These are phyloP conservation scores for Lolium perenne DNA, from an alignment of 176 grass and related monocot genomes.

Conservation along the genomic window DNA sequence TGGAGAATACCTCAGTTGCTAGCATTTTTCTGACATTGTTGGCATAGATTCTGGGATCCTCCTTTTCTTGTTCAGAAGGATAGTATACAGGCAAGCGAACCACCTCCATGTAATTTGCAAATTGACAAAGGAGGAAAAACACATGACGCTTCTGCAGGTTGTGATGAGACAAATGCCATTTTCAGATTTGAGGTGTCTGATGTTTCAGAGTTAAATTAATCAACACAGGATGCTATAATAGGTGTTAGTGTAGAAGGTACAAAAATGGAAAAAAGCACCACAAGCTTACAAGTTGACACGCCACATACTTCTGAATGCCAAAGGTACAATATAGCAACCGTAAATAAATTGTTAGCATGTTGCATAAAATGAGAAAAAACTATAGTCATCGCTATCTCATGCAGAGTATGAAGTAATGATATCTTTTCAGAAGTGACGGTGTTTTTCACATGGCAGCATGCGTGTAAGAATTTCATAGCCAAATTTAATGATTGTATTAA, in stretches of 20 bases:
- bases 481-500: slow-evolving; percentile 9
- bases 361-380: slow-evolving; percentile 8
- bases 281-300: neutral
- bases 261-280: slow-evolving; percentile 26
- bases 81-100: slow-evolving; percentile 81
- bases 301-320: slow-evolving; percentile 12
- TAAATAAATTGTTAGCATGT: slow-evolving; percentile 15
- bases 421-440: neutral
- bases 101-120: slow-evolving; percentile 89
- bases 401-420: slow-evolving; percentile 1
- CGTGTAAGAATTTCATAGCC: neutral
- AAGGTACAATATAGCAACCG: neutral
- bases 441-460: neutral
- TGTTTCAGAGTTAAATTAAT: slow-evolving; percentile 20
- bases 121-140: slow-evolving; percentile 90
- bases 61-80: slow-evolving; percentile 90
- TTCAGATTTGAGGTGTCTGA: neutral
- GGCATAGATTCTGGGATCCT: slow-evolving; percentile 79
- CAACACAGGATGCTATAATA: slow-evolving; percentile 14
- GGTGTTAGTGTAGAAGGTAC: slow-evolving; percentile 4
- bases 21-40: slow-evolving; percentile 80
- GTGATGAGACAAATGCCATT: slow-evolving; percentile 10
- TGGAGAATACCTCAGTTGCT: slow-evolving; percentile 62
- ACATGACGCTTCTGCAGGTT: slow-evolving; percentile 79
- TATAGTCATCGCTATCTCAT: neutral